These are phyloP conservation scores for Xylaria grammica DNA, from an alignment of 495 filamentous ascomycete species.

Conservation along the genomic window DNA sequence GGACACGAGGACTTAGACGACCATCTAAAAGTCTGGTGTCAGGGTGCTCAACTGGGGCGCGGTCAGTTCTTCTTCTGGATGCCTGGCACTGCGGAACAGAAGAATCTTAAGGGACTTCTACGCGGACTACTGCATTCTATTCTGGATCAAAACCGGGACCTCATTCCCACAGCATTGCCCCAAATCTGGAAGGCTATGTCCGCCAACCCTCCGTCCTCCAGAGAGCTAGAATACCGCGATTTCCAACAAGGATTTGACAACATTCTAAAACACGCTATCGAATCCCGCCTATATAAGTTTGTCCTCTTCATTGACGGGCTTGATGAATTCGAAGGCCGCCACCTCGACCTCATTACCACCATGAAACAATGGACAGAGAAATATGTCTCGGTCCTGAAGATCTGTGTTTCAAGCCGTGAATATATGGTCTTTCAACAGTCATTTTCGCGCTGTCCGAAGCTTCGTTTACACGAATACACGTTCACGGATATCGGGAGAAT, in stretches of 20 bases:
- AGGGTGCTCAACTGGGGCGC: constrained; percentile 18
- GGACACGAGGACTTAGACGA: constrained; percentile 17
- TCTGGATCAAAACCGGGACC: constrained; percentile 6
- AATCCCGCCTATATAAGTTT: constrained; percentile 15
- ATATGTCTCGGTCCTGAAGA: constrained; percentile 22
- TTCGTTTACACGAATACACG: constrained; percentile 37
- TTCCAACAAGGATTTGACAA: constrained; percentile 9
- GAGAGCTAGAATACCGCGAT: neutral
- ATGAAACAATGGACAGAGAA: constrained; percentile 16
- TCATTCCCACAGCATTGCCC: constrained; percentile 21
- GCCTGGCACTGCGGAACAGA: constrained; percentile 22
- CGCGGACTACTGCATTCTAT: constrained; percentile 24
- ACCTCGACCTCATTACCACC: constrained; percentile 17
- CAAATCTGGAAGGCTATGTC: neutral
- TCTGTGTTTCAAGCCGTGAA: constrained; percentile 29
- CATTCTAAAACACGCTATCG: neutral
- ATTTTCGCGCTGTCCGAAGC: constrained; percentile 17
- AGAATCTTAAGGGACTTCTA: constrained; percentile 23
- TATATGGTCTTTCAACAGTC: constrained; percentile 24
- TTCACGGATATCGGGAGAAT: constrained; percentile 30
- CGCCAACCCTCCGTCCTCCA: neutral
- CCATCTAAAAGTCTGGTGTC: constrained; percentile 20
- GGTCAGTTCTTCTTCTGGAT: constrained; percentile 29
- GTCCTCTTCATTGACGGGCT: constrained; percentile 56
- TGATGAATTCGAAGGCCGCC: constrained; percentile 45